Conservation (phyloP, 108 stramenopile genomes). For the Nitzschia inconspicua region DNA sequence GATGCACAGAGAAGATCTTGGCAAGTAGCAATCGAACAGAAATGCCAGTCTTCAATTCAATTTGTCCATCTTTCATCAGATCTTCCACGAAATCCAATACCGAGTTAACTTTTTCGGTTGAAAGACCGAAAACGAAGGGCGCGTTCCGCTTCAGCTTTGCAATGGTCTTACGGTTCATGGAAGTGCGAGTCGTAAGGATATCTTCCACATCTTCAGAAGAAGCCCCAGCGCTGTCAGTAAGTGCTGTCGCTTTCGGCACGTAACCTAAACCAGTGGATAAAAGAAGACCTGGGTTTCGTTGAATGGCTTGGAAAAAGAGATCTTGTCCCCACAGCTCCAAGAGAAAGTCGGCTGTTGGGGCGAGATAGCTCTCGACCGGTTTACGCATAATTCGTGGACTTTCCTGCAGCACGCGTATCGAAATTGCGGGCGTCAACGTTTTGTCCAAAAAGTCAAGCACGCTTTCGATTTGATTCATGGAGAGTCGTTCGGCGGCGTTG, state of each 20-base stretch:
- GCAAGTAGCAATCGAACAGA: too few relatives aligned
- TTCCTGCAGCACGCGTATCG: conserved; percentile 46
- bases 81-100: conserved; percentile 34
- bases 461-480: conserved; percentile 28
- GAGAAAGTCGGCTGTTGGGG: conserved; percentile 73
- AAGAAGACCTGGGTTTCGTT: conserved; percentile 67
- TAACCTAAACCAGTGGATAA: conserved; percentile 67
- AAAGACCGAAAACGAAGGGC: conserved; percentile 62
- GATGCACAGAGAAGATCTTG: conserved; percentile 44
- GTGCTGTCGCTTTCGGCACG: not conserved
- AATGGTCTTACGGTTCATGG: conserved; percentile 27
- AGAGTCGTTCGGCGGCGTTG: not conserved
- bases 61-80: conserved; percentile 14
- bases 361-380: conserved; percentile 42
- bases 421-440: conserved; percentile 25
- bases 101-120: conserved; percentile 37
- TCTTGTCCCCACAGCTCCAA: conserved; percentile 52
- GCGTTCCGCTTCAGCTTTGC: conserved; percentile 41
- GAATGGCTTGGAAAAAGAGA: conserved; percentile 57
- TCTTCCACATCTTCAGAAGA: conserved; percentile 39
- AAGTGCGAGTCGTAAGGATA: conserved; percentile 36
- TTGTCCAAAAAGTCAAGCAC: conserved; percentile 59
- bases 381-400: conserved; percentile 71
- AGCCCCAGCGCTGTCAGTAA: not conserved
- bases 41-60: not conserved